Conservation (phyloP, 2,329 filamentous ascomycete genomes). For the Pseudogymnoascus sp. region DNA sequence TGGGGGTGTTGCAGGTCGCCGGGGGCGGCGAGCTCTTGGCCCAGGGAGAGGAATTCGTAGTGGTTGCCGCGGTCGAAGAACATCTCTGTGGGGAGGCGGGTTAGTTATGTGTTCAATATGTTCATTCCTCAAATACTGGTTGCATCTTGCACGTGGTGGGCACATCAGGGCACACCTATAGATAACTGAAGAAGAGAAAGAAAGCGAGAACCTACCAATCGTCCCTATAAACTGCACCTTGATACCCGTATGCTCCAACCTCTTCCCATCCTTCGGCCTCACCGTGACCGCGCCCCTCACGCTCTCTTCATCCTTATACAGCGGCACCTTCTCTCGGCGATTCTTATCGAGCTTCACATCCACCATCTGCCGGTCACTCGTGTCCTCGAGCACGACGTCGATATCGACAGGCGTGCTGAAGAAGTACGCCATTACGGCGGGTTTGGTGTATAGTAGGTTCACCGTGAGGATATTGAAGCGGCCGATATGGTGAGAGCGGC, state of each 20-base stretch:
- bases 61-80: conserved; percentile 99
- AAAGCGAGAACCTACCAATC: conserved; percentile 57
- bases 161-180: background rate
- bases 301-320: conserved; percentile 97
- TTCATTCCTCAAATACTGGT: background rate
- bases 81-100: conserved; percentile 64
- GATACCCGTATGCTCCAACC: conserved; percentile 95
- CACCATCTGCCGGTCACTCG: conserved; percentile 87
- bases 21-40: conserved; percentile 91
- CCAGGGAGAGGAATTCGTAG: conserved; percentile 96
- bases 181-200: conserved; percentile 10
- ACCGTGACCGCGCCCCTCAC: conserved; percentile 95
- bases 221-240: conserved; percentile 99
- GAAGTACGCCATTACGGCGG: conserved; percentile 77
- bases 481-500: background rate
- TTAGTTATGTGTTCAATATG: conserved; percentile 8
- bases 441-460: background rate
- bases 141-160: background rate
- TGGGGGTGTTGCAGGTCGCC: conserved; percentile 98
- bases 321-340: conserved; percentile 87
- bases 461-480: background rate
- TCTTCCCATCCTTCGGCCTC: conserved; percentile 94
- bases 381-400: conserved; percentile 93
- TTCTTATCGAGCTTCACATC: conserved; percentile 99
- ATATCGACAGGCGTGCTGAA: conserved; percentile 98